Base-by-base conservation (phyloP, 441 rosid species). In the Cnidoscolus chayamansa region DNA sequence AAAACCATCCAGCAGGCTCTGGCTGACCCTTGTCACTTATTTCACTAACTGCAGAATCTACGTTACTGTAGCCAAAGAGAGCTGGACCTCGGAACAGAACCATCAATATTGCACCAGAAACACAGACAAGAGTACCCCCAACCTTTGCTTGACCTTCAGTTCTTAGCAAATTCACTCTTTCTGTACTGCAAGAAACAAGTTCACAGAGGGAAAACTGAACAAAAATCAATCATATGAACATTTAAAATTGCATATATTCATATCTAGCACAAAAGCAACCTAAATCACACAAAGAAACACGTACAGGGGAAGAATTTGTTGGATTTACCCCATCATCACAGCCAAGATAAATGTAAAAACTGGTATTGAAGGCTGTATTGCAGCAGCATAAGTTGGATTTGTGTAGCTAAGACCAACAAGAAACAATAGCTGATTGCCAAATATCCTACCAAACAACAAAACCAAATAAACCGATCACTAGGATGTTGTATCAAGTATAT, bases 321-420 rank as follows among this genome's bases (percentile, higher is more conserved):
- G 65, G 47, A 75, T 86, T 84, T 78, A 95, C 98, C 99, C 97
- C 97, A 90, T 91, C 82, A 88, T 81, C 55, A 91, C 92, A 69
- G 98, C 98, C 60, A 95, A 84, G 65, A 95, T 76, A 78, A 93
- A 93, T 59, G 99, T 95, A 72, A 95, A 95, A 72, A 95, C 98
- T 30, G 99, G 99, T 71, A 95, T 95, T 2, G 99, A 80, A 75
- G 98, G 99, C 80, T 95, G 99, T 79, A 83, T 90, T 53, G 99
- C 98, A 76, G 99, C 98, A 77, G 99, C 99, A 74, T 91, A 91
- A 62, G 98, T 91, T 72, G 99, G 98, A 90, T 88, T 95, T 70
- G 99, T 95, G 85, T 91, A 91, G 80, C 89, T 87, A 73, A 95
- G 93, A 80, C 99, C 99, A 67, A 95, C 66, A 61, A 95, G 96